Evolutionary conservation across 2,329 filamentous ascomycete genomes (phyloP), one percentile per base, ranked within the genome.

Genomic region (Lojkania enalia): DNA sequence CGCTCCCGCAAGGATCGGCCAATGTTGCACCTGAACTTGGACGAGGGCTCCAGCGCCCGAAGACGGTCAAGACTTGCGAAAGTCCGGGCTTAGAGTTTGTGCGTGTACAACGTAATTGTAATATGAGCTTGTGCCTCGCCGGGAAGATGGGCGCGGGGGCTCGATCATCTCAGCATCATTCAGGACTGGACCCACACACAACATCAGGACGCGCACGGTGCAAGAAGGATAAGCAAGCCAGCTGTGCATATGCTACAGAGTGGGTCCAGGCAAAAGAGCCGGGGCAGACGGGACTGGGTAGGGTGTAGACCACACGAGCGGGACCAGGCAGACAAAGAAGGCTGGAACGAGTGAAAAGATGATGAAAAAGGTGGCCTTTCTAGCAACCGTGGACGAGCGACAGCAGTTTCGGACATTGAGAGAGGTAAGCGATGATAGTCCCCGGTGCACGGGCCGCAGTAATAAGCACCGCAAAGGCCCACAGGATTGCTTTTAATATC

Each of bases 401-500:
- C 32, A 44, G 40, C 25, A 35, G 49, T 40, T 39, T 52, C 55
- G 55, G 55, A 54, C 51, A 53, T 59, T 48, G 49, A 46, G 33
- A 38, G 41, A 36, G 35, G 36, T 41, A 29, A 39, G 16, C 20
- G 9, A 32, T 45, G 51, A 53, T 58, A 55, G 44, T 56, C 51
- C 44, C 55, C 53, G 49, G 36, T 23, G 47, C 51, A 56, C 53
- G 39, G 51, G 30, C 48, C 54, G 37, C 15, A n/a, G 39, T 45
- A 53, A 55, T 58, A 56, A 58, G 55, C 55, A 51, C 53, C 45
- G 49, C 46, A 41, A 20, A 21, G 36, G 31, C 46, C 49, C 44
- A 42, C 42, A 54, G 46, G 49, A 52, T 53, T 52, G 44, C 48
- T 48, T 54, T 59, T 53, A 59, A 59, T 55, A 53, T 52, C 44